A percentile compares a stretch with the other conserved stretches of the same genome.
Conservation (phyloP, 768 basidiomycete genomes). For the Dacryopinax primogenitus region DNA sequence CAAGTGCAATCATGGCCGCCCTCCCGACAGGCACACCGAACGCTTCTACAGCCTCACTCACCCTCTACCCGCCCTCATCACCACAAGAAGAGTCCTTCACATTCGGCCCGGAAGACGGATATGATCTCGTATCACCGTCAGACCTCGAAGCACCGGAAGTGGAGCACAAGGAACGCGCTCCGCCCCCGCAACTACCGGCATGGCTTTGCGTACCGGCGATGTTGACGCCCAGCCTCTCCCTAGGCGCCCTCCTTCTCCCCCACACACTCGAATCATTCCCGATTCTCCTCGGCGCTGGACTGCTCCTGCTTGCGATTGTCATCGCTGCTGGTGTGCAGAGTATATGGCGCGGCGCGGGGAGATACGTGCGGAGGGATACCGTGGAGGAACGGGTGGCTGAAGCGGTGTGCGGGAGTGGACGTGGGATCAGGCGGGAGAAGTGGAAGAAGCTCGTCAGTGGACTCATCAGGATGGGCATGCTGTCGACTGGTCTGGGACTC, state of each 20-base stretch:
- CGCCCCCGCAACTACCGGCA: neutral
- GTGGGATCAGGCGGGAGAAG: neutral
- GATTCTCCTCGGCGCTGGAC: neutral
- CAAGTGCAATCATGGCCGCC: neutral
- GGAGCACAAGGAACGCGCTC: neutral
- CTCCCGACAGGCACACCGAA: neutral
- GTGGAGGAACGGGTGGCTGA: neutral
- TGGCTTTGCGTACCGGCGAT: neutral
- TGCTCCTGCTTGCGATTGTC: neutral
- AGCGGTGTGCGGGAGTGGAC: neutral
- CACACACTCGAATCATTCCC: slow-evolving; percentile 2
- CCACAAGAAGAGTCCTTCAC: neutral
- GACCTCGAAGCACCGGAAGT: neutral
- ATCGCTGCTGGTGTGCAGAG: slow-evolving; percentile 4
- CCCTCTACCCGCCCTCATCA: neutral
- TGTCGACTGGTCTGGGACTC: neutral
- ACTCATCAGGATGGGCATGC: neutral
- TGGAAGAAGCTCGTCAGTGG: slow-evolving; percentile 6
- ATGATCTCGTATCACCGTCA: slow-evolving; percentile 1
- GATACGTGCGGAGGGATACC: neutral
- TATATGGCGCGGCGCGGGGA: slow-evolving; percentile 1
- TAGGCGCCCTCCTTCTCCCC: neutral
- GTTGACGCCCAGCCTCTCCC: neutral
- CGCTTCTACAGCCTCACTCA: neutral
- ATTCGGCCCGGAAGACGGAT: neutral